Evolutionary conservation across 176 grass and related monocot genomes (phyloP), one percentile per base, ranked within the genome.

Genomic region (Avena atlantica): DNA sequence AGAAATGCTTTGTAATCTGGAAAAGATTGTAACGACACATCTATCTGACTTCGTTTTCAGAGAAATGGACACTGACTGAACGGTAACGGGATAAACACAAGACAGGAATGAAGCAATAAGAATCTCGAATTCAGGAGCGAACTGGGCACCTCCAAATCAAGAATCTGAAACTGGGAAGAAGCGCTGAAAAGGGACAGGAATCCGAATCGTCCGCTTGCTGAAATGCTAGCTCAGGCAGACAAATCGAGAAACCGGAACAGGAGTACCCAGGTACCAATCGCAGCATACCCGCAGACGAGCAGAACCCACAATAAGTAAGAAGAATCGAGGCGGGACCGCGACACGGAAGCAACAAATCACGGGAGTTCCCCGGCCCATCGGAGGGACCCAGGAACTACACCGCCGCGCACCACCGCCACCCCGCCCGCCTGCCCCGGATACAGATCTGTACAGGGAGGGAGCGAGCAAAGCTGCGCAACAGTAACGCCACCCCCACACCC

Each of bases 331-430:
- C 81, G 47, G 85, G 42, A 64, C 55, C 52, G 62, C 57, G 49
- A 68, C 23, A 37, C 9, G 21, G 6, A 19, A 55, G 56, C 8
- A 6, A 59, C 20, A 31, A 91, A 88, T 88, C 89, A 84, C 89
- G 85, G 89, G 81, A 88, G 27, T 4, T 21, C 42, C 66, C 57
- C 74, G 37, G 47, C 34, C 80, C 85, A 48, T 67, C 74, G 21
- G 66, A 19, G 74, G 89, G 81, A 61, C 81, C 89, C 76, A 91
- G 50, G 37, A 70, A 84, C 59, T 52, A 80, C 81, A 77, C 85
- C 69, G 76, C 81, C 25, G 76, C 75, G 81, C 80, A 87, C 80
- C 84, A 2, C 56, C 73, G 1, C 69, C 40, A 63, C 60, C 21
- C 23, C 20, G 1, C 85, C 85, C 31, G 31, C 31, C n/a, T 5